phyloP scores from a whole-genome alignment of 495 filamentous ascomycete genomes.

The Hypoxylon crocopeplum region DNA sequence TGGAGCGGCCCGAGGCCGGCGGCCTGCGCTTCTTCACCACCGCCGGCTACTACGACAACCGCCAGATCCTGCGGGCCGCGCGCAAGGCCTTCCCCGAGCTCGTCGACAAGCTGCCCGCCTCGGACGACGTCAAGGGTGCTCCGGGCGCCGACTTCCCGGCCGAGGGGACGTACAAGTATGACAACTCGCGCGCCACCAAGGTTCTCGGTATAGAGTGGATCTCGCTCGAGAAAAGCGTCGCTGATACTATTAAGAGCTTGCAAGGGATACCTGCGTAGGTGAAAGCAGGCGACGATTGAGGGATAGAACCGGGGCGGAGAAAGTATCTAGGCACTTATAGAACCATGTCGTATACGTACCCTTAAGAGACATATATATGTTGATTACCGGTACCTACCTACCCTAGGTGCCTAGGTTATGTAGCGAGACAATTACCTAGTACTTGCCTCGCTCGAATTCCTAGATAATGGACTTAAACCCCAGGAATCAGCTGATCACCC shows the following conservation, averaged over 20 bases:
- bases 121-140: constrained; percentile 23
- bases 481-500: no score
- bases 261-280: constrained; percentile 47
- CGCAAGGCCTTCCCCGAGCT: constrained; percentile 62
- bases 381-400: no score
- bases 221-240: constrained; percentile 40
- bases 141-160: constrained; percentile 46
- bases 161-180: constrained; percentile 52
- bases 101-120: constrained; percentile 52
- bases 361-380: no score
- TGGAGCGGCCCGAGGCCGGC: constrained; percentile 56
- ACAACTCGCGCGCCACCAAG: constrained; percentile 58
- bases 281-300: no score
- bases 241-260: constrained; percentile 65
- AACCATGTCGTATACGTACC: not conserved
- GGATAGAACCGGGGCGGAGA: not conserved
- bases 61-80: constrained; percentile 53
- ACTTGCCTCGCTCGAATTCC: no score
- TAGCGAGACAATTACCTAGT: no score
- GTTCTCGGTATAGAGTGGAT: constrained; percentile 55
- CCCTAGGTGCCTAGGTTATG: no score
- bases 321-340: not conserved
- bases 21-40: constrained; percentile 63
- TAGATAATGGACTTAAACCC: no score
- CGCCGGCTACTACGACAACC: constrained; percentile 56